phyloP scores from a whole-genome alignment of 176 grass and related monocot genomes.

The Rhipidocladum racemiflorum region DNA sequence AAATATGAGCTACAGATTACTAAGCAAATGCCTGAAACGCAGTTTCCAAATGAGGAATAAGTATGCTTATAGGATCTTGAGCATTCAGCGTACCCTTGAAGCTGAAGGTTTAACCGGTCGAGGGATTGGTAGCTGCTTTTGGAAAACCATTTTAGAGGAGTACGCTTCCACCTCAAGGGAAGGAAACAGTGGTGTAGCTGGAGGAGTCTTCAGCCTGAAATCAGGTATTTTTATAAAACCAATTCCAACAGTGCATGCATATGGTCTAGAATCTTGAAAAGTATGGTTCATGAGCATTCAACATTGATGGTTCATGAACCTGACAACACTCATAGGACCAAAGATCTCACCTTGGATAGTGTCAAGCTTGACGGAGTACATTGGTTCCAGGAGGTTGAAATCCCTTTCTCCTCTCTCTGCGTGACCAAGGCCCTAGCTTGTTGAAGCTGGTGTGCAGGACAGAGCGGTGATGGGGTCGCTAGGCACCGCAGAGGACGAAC shows the following conservation, averaged over 20 bases:
- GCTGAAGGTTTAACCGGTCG: slow-evolving; percentile 26
- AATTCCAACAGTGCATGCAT: neutral
- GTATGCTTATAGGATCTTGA: neutral
- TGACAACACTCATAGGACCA: neutral
- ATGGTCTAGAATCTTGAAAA: neutral
- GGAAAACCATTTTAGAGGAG: too few relatives aligned
- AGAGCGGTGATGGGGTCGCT: too few relatives aligned
- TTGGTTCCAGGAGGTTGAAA: slow-evolving; percentile 56
- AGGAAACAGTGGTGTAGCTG: too few relatives aligned
- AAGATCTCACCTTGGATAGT: slow-evolving; percentile 44
- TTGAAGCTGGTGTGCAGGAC: too few relatives aligned
- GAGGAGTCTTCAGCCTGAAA: too few relatives aligned
- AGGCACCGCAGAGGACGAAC: too few relatives aligned
- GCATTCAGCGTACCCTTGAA: slow-evolving; percentile 38
- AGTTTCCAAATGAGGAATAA: neutral
- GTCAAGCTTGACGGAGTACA: slow-evolving; percentile 48
- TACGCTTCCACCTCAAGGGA: too few relatives aligned
- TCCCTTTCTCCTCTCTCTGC: too few relatives aligned
- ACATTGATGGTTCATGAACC: neutral
- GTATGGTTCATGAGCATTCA: too few relatives aligned
- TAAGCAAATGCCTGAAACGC: neutral
- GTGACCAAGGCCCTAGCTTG: too few relatives aligned
- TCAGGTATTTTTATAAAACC: too few relatives aligned
- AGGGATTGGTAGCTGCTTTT: too few relatives aligned
- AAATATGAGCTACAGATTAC: neutral